Evolutionary conservation across 208 protist genomes (phyloP).

Genomic region (Acanthamoeba royreba): DNA sequence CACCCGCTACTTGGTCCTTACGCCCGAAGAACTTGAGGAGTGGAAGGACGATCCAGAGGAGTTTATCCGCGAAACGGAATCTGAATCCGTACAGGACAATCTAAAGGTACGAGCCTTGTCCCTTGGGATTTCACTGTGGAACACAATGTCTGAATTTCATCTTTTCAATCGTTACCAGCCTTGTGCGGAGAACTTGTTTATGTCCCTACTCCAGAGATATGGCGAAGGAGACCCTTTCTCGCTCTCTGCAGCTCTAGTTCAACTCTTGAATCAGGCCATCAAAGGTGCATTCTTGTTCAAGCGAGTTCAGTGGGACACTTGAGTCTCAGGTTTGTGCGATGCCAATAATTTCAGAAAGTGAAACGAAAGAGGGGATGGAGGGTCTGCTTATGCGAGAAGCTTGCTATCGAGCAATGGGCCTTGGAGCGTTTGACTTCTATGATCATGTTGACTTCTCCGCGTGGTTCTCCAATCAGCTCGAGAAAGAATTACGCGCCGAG

Average conservation of each 20-base stretch:
- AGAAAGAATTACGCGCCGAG: background rate
- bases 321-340: no score
- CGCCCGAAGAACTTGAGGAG: conserved; percentile 3
- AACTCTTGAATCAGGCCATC: conserved; percentile 6
- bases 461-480: conserved; percentile 31
- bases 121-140: background rate
- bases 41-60: conserved; percentile 49
- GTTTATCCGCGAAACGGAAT: conserved; percentile 29
- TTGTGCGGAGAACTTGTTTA: conserved; percentile 33
- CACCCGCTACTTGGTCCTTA: conserved; percentile 4
- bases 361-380: background rate
- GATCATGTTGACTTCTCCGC: conserved; percentile 29
- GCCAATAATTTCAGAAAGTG: background rate
- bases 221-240: background rate
- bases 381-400: conserved; percentile 23
- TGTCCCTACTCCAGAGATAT: background rate
- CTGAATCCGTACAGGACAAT: conserved; percentile 37
- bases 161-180: no score
- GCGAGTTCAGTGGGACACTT: background rate
- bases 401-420: conserved; percentile 28
- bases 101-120: conserved; percentile 40
- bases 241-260: background rate
- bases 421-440: conserved; percentile 25
- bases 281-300: background rate
- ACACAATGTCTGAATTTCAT: no score